phyloP scores from a whole-genome alignment of 441 rosid genomes.

The Codiaeum variegatum region DNA sequence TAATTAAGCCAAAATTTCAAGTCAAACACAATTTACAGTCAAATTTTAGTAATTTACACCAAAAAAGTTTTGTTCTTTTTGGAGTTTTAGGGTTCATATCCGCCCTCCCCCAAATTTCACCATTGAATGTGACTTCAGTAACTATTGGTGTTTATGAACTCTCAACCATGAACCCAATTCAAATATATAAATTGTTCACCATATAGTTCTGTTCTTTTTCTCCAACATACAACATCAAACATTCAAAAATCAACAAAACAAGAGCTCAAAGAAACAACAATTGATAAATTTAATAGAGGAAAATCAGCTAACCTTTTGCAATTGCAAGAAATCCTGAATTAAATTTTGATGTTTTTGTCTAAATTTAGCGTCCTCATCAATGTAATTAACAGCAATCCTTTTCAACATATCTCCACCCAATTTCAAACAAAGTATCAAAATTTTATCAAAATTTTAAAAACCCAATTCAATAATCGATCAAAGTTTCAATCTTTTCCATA shows the following conservation, averaged over 20 bases:
- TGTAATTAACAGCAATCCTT: conserved; percentile 22
- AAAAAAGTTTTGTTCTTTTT: no score
- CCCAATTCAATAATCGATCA: not conserved
- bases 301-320: conserved; percentile 38
- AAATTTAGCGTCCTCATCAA: conserved; percentile 28
- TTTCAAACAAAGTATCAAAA: not conserved
- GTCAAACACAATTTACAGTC: no score
- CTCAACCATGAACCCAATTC: not conserved
- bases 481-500: not conserved
- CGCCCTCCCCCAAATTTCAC: no score
- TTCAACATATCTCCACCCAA: conserved; percentile 24
- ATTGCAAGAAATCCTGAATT: conserved; percentile 35
- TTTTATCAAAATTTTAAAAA: not conserved
- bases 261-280: not conserved
- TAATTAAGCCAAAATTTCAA: no score
- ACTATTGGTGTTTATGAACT: not conserved
- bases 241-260: not conserved
- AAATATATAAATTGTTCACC: not conserved
- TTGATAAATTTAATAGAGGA: not conserved
- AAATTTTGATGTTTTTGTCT: conserved; percentile 33
- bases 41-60: no score
- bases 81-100: no score
- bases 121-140: not conserved
- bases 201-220: not conserved
- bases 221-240: not conserved